phyloP scores from a whole-genome alignment of 495 filamentous ascomycete genomes.

The Penicillium chermesinum region DNA sequence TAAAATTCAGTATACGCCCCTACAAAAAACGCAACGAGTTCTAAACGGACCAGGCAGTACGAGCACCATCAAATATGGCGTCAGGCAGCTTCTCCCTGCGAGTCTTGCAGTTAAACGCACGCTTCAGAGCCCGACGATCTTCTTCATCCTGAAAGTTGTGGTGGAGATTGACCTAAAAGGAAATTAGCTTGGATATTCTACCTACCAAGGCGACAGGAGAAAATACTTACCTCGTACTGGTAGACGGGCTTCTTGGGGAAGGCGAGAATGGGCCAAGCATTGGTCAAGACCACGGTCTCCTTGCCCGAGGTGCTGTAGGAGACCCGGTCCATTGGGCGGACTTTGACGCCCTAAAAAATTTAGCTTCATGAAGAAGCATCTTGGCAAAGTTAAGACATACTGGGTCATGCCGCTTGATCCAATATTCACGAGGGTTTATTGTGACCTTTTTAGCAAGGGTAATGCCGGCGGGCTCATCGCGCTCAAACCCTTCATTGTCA shows the following conservation, averaged over 20 bases:
- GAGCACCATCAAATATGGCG: conserved; percentile 74
- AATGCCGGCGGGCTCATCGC: not conserved
- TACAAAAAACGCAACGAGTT: not conserved
- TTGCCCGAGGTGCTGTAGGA: conserved; percentile 55
- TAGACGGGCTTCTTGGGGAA: conserved; percentile 53
- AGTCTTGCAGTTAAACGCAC: conserved; percentile 62
- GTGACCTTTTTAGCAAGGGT: not conserved
- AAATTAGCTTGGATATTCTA: not conserved
- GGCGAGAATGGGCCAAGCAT: conserved; percentile 63
- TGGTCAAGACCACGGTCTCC: conserved; percentile 55
- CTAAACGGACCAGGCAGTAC: conserved; percentile 69
- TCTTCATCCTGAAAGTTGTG: conserved; percentile 3
- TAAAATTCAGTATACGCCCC: not conserved
- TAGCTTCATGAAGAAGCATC: no score
- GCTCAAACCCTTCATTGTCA: not conserved
- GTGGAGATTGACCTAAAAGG: not conserved
- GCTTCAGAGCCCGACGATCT: conserved; percentile 42
- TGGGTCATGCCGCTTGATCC: not conserved
- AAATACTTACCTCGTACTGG: conserved; percentile 79
- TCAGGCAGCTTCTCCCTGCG: conserved; percentile 49
- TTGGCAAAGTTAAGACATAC: no score
- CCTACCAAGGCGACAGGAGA: no score
- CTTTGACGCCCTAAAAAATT: not conserved
- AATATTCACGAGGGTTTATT: not conserved
- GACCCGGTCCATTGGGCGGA: not conserved